Conservation (phyloP, 2,329 filamentous ascomycete genomes). For the Fusarium praegraminearum region DNA sequence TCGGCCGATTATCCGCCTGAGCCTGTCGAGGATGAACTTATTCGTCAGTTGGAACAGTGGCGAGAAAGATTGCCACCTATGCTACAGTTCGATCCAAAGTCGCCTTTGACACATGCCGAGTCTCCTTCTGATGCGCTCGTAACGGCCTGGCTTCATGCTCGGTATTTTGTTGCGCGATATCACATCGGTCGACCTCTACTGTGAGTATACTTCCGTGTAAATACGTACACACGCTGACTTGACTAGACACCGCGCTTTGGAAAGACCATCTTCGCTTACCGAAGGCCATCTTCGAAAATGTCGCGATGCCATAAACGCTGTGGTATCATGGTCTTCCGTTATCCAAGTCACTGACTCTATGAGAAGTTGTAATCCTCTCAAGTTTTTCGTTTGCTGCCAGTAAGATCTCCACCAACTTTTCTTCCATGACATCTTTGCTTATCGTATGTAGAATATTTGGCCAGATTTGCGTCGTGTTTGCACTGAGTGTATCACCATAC, state of each 20-base stretch:
- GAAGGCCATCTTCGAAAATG: slow-evolving; percentile 37
- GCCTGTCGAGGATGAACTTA: slow-evolving; percentile 35
- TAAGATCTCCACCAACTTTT: not conserved
- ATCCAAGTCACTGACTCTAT: slow-evolving; percentile 32
- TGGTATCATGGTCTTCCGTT: slow-evolving; percentile 14
- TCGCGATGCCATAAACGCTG: slow-evolving; percentile 22
- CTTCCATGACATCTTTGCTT: accelerated
- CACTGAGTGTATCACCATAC: slow-evolving; percentile 31
- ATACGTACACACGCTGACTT: not conserved
- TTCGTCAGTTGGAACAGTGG: slow-evolving; percentile 35
- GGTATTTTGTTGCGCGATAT: slow-evolving; percentile 35
- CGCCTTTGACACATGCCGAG: slow-evolving; percentile 11
- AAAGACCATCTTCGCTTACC: slow-evolving; percentile 16
- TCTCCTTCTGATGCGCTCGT: slow-evolving; percentile 25
- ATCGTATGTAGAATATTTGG: slow-evolving; percentile 15
- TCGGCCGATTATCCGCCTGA: slow-evolving; percentile 29
- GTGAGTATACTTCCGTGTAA: not conserved
- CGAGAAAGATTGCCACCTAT: slow-evolving; percentile 16
- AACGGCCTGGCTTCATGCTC: slow-evolving; percentile 31
- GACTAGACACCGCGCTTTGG: slow-evolving; percentile 17
- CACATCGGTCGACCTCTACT: slow-evolving; percentile 33
- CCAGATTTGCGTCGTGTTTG: slow-evolving; percentile 32
- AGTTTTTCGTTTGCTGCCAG: slow-evolving; percentile 36
- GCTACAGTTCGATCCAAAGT: slow-evolving; percentile 29
- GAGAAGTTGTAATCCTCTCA: slow-evolving; percentile 35